phyloP scores from a whole-genome alignment of 352 stramenopile genomes.

The Pythium chondricola region DNA sequence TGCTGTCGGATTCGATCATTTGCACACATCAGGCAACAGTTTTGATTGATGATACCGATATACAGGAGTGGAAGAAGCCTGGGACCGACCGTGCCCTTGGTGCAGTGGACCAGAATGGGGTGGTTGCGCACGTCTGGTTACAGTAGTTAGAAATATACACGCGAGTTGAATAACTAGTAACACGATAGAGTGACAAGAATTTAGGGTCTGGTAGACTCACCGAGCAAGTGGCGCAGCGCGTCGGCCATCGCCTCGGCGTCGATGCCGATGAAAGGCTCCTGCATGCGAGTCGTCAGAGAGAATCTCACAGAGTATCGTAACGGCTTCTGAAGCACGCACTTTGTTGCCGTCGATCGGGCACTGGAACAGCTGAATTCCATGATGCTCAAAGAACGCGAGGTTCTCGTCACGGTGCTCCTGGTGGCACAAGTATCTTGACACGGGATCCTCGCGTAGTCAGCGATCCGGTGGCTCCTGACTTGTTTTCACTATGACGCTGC shows the following conservation, averaged over 20 bases:
- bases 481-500: no score
- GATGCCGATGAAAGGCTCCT: conserved; percentile 88
- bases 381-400: conserved; percentile 73
- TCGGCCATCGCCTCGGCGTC: conserved; percentile 75
- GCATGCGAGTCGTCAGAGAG: no score
- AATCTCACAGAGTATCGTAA: no score
- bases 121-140: conserved; percentile 74
- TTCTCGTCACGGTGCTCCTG: conserved; percentile 82
- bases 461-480: no score
- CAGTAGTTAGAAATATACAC: no score
- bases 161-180: no score
- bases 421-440: conserved; percentile 69
- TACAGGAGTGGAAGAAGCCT: background rate
- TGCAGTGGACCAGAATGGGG: conserved; percentile 84
- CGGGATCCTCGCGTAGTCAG: no score
- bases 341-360: conserved; percentile 88
- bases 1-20: no score
- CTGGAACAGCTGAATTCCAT: conserved; percentile 77
- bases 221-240: conserved; percentile 69
- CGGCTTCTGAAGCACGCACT: no score
- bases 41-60: background rate
- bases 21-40: no score
- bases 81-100: conserved; percentile 71
- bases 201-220: conserved; percentile 27
- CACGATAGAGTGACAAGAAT: no score